A percentile compares a stretch with the other conserved stretches of the same genome.
Evolutionary conservation across 345 rosid genomes (phyloP).

Genomic region (Eucalyptus urophylla): DNA sequence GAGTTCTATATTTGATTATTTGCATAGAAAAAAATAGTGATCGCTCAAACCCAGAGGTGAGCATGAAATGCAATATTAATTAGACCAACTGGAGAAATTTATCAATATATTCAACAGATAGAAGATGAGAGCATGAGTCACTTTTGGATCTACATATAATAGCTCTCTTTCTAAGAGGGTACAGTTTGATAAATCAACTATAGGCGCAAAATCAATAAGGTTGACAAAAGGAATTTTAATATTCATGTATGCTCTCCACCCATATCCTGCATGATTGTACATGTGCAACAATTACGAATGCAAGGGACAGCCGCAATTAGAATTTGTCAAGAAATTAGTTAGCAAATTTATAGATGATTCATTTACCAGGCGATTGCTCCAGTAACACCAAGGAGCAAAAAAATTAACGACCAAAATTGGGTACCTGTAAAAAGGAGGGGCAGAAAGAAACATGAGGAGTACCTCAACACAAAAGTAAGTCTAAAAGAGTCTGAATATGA

Average conservation of each 20-base stretch:
- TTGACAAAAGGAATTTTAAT: not conserved
- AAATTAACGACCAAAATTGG: slow-evolving; percentile 88
- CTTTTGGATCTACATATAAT: not conserved
- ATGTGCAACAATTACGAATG: not conserved
- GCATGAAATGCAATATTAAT: not conserved
- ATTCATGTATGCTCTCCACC: not conserved
- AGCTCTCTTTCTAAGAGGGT: not conserved
- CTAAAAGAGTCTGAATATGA: not conserved
- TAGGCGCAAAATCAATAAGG: not conserved
- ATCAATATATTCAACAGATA: not conserved
- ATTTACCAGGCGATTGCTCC: slow-evolving; percentile 93
- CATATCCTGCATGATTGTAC: not conserved
- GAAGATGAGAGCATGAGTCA: not conserved
- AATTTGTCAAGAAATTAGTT: not conserved
- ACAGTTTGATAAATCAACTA: not conserved
- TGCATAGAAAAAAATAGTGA: not conserved
- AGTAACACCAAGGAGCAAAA: slow-evolving; percentile 96
- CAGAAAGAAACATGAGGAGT: not conserved
- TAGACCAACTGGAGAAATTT: not conserved
- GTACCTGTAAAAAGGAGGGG: slow-evolving; percentile 40
- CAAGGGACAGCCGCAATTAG: not conserved
- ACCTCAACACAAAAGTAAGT: not conserved
- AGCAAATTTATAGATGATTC: not conserved
- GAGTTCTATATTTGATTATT: not conserved
- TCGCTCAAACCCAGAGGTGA: not conserved